Conservation (phyloP, 2,329 filamentous ascomycete species). For the Fusarium avenaceum region DNA sequence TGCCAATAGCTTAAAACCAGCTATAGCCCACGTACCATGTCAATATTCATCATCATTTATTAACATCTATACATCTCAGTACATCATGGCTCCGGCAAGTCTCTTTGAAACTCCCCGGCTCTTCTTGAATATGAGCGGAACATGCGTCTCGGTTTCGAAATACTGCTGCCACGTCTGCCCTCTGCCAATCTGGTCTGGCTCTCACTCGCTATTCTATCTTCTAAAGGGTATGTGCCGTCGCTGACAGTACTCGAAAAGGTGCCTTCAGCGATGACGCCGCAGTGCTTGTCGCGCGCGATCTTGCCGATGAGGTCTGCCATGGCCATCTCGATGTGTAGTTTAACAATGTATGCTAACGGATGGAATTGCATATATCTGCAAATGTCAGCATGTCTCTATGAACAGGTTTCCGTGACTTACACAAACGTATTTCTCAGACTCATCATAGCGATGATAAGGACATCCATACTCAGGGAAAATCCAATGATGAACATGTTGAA, state of each 20-base stretch:
- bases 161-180: neutral
- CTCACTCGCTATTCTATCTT: constrained; percentile 2
- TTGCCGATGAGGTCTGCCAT: constrained; percentile 66
- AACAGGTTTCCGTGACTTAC: constrained; percentile 18
- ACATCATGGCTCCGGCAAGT: constrained; percentile 17
- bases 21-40: too few species aligned
- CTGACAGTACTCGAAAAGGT: constrained; percentile 38
- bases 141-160: constrained; percentile 33
- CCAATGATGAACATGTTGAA: constrained; percentile 50
- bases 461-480: constrained; percentile 48
- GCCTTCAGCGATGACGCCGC: constrained; percentile 35
- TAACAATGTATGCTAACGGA: constrained; percentile 66
- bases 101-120: constrained; percentile 28
- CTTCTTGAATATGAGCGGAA: constrained; percentile 24
- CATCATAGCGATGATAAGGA: constrained; percentile 50
- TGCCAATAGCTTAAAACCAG: too few species aligned
- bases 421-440: constrained; percentile 48
- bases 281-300: constrained; percentile 48
- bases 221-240: constrained; percentile 24
- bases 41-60: too few species aligned
- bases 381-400: neutral
- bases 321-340: constrained; percentile 67
- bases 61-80: neutral
- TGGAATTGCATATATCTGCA: constrained; percentile 62
- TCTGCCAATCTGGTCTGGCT: constrained; percentile 12